phyloP scores from a whole-genome alignment of 306 rosid species.

The Hylodesmum podocarpum region DNA sequence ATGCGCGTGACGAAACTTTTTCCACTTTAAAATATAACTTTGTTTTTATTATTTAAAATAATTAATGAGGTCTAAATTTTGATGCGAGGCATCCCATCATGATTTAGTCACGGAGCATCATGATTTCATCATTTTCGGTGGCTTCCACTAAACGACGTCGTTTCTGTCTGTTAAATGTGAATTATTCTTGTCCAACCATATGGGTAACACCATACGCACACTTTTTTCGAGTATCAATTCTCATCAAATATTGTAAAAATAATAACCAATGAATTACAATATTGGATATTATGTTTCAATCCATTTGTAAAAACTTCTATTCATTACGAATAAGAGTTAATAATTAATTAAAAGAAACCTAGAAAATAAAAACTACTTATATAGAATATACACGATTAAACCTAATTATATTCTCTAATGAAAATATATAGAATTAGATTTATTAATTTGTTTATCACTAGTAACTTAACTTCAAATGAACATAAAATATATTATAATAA shows the following conservation, averaged over 20 bases:
- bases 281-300: not conserved
- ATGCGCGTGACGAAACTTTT: slow-evolving; percentile 4
- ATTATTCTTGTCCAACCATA: not conserved
- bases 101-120: not conserved
- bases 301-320: not conserved
- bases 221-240: not conserved
- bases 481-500: not conserved
- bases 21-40: not conserved
- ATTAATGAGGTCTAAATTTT: slow-evolving; percentile 12
- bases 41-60: not conserved
- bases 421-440: not conserved
- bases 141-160: slow-evolving; percentile 36
- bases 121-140: not conserved
- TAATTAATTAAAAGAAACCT: not conserved
- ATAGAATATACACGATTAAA: not conserved
- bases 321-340: not conserved
- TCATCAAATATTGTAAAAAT: not conserved
- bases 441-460: not conserved
- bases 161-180: not conserved
- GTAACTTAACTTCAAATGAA: not conserved
- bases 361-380: not conserved
- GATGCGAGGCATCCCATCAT: slow-evolving; percentile 34
- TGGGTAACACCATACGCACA: not conserved
- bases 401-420: too few relatives aligned
- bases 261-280: not conserved